Evolutionary conservation across 176 grass and related monocot species (phyloP).

Genomic region (Juncus effusus): DNA sequence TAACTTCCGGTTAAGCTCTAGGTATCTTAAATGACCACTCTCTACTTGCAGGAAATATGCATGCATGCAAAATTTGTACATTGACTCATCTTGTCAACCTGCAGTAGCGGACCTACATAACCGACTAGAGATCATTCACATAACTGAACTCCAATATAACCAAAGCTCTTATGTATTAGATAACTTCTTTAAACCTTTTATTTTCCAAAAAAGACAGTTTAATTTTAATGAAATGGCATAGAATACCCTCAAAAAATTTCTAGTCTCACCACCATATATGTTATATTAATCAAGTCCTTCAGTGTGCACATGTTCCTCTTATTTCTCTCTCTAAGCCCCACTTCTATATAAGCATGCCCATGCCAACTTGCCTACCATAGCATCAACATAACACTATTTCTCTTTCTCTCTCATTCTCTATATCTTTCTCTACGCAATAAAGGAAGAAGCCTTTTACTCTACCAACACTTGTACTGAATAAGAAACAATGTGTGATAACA

Average conservation of each 20-base stretch:
- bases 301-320: background rate
- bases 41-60: too few relatives aligned
- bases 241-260: background rate
- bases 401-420: background rate
- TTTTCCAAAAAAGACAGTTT: too few relatives aligned
- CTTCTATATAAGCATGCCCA: constrained; percentile 2
- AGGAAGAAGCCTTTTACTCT: constrained; percentile 1
- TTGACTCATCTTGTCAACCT: too few relatives aligned
- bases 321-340: background rate
- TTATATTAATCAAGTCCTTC: background rate
- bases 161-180: too few relatives aligned
- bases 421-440: background rate
- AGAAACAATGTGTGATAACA: background rate
- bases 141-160: too few relatives aligned
- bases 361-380: background rate
- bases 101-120: too few relatives aligned
- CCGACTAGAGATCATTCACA: too few relatives aligned
- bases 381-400: background rate
- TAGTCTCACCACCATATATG: background rate
- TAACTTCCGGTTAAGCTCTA: too few relatives aligned
- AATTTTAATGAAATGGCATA: too few relatives aligned
- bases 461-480: background rate
- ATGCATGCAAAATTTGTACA: too few relatives aligned
- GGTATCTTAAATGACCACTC: too few relatives aligned
- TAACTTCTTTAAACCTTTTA: too few relatives aligned